A percentile compares a stretch with the other conserved stretches of the same genome.
phyloP scores from a whole-genome alignment of 345 rosid genomes.

The Psidium friedrichsthalianum region DNA sequence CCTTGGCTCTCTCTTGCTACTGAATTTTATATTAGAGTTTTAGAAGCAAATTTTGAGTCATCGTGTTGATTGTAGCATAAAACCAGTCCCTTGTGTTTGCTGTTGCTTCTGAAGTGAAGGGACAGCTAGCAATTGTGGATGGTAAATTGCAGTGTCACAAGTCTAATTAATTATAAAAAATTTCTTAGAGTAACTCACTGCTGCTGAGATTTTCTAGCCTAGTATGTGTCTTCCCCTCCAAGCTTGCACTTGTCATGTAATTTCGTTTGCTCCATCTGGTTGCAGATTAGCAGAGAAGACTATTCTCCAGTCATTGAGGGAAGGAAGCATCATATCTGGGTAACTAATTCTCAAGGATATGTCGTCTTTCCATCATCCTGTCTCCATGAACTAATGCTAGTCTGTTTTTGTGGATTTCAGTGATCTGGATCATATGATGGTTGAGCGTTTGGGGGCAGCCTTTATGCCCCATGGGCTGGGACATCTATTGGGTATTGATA shows the following conservation, averaged over 20 bases:
- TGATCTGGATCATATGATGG: conserved; percentile 72
- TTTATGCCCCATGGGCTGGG: conserved; percentile 99
- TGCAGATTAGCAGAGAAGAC: conserved; percentile 76
- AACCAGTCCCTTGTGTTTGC: background rate
- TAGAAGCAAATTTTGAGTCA: background rate
- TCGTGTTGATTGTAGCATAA: background rate
- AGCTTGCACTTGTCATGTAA: background rate
- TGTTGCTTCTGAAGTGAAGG: background rate
- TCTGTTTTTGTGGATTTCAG: conserved; percentile 18
- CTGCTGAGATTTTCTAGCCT: background rate
- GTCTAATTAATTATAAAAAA: background rate
- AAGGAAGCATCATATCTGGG: conserved; percentile 61
- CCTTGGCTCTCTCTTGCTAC: background rate
- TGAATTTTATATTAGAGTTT: background rate
- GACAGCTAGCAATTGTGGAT: background rate
- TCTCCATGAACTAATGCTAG: background rate
- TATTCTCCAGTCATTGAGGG: conserved; percentile 60
- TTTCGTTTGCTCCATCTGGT: background rate
- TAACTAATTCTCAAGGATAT: conserved; percentile 13
- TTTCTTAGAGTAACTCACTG: background rate
- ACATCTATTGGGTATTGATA: conserved; percentile 85
- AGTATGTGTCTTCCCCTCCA: background rate
- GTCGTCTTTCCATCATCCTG: background rate
- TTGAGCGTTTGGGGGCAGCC: conserved; percentile 63
- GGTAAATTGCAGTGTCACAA: background rate